Evolutionary conservation across 495 filamentous ascomycete species (phyloP).

Genomic region (Neurospora sp.): DNA sequence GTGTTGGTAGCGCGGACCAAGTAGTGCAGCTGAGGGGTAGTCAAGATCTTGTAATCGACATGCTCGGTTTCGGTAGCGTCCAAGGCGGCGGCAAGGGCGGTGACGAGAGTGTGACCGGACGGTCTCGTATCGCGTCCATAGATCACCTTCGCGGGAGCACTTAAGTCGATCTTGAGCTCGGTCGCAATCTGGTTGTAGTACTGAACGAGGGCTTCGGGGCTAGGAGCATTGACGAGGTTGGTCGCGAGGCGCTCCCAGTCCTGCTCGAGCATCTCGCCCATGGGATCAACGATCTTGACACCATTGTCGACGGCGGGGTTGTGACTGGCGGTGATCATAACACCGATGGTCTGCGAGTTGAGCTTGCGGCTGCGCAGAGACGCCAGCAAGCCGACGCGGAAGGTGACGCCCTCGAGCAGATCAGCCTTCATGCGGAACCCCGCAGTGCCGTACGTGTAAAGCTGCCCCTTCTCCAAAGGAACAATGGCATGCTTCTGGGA

Average conservation of each 20-base stretch:
- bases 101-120: slow-evolving; percentile 73
- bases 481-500: slow-evolving; percentile 60
- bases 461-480: slow-evolving; percentile 46
- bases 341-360: slow-evolving; percentile 80
- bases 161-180: slow-evolving; percentile 63
- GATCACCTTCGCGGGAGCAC: slow-evolving; percentile 65
- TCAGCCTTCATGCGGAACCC: slow-evolving; percentile 56
- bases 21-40: slow-evolving; percentile 95
- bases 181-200: slow-evolving; percentile 63
- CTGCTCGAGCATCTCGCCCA: slow-evolving; percentile 94
- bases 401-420: slow-evolving; percentile 81
- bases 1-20: slow-evolving; percentile 92
- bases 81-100: slow-evolving; percentile 66
- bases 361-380: slow-evolving; percentile 85
- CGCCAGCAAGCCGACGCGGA: slow-evolving; percentile 80
- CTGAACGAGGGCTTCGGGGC: slow-evolving; percentile 61
- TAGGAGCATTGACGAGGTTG: slow-evolving; percentile 69
- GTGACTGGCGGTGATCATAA: slow-evolving; percentile 99
- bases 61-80: slow-evolving; percentile 62
- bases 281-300: slow-evolving; percentile 94
- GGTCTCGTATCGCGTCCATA: slow-evolving; percentile 90
- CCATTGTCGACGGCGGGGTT: slow-evolving; percentile 96
- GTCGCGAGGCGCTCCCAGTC: slow-evolving; percentile 90
- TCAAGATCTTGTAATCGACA: slow-evolving; percentile 76
- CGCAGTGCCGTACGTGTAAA: slow-evolving; percentile 91